Conservation (phyloP, 768 basidiomycete genomes). For the Gymnopilus junonius region DNA sequence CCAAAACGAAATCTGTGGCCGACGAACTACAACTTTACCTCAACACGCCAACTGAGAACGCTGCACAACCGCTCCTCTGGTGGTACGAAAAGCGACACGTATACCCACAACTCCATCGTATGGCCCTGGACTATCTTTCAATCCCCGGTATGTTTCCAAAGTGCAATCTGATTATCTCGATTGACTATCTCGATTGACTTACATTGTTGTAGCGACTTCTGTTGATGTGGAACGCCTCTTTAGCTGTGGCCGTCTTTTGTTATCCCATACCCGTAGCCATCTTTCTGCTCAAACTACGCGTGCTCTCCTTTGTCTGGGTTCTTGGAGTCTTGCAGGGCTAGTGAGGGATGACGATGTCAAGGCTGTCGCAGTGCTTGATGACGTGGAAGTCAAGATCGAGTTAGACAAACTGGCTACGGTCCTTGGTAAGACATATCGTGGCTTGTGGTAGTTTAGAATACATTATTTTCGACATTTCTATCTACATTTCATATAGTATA, state of each 20-base stretch:
- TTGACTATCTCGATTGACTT: background rate
- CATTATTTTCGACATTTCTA: no score
- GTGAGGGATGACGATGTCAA: background rate
- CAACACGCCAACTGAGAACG: no score
- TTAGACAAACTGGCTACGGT: background rate
- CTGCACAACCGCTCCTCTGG: constrained; percentile 15
- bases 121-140: constrained; percentile 22
- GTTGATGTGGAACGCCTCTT: background rate
- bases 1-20: no score
- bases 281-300: background rate
- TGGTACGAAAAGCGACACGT: constrained; percentile 7
- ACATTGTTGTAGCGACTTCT: background rate
- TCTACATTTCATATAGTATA: no score
- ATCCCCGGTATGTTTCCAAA: constrained; percentile 21
- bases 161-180: background rate
- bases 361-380: background rate
- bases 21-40: no score
- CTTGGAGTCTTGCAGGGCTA: background rate
- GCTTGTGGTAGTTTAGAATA: no score
- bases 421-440: no score
- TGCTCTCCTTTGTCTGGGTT: background rate
- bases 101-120: constrained; percentile 17
- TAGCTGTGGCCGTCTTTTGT: background rate
- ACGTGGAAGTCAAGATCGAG: background rate
- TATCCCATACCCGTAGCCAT: background rate